Base-by-base conservation (phyloP, 2,329 filamentous ascomycete species). In the Stagonosporopsis cucurbitacearum region DNA sequence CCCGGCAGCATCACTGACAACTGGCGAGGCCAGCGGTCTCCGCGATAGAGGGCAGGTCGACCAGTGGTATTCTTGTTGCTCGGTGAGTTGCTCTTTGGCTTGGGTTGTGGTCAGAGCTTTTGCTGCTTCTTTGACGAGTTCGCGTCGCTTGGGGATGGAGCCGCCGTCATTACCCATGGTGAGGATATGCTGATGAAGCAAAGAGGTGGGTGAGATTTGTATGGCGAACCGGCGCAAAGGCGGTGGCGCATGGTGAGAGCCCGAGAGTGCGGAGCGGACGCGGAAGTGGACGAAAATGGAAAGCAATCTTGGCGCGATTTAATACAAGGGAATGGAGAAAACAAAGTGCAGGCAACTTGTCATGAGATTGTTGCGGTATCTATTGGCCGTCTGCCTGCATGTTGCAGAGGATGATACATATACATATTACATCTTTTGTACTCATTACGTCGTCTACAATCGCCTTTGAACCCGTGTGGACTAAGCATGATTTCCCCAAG, bases 111-210 rank as follows among this genome's bases (percentile, higher is more conserved):
- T 96, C 20, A 90, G 90, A 47, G 87, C 84, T 67, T 91, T 90
- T 37, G 93, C 92, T 25, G 93, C 92, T 76, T 94, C 89, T 78
- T 96, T 96, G 75, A 99, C 95, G 41, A 99, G 90, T 77, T 99
- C 96, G 71, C 92, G 90, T 28, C 96, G 91, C 61, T 90, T 98
- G 5, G 95, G 95, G 66, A 99, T 99, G 65, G 91, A 87, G 74
- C 95, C 95, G 66, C 95, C 95, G 75, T 99, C 95, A 79, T 99
- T 99, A 74, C 95, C 95, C 95, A 99, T 97, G 67, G 47, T 61
- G 40, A 13, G 7, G 32, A 3, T 2, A 20, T 39, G 28, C 32
- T 39, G 25, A 50, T 43, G 32, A n/a, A 39, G 33, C 41, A 28
- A 17, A n/a, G 22, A 35, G 23, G 13, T 32, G 30, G n/a, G 36